Conservation (phyloP, 805 yeast species). For the Metschnikowia dekortorum region DNA sequence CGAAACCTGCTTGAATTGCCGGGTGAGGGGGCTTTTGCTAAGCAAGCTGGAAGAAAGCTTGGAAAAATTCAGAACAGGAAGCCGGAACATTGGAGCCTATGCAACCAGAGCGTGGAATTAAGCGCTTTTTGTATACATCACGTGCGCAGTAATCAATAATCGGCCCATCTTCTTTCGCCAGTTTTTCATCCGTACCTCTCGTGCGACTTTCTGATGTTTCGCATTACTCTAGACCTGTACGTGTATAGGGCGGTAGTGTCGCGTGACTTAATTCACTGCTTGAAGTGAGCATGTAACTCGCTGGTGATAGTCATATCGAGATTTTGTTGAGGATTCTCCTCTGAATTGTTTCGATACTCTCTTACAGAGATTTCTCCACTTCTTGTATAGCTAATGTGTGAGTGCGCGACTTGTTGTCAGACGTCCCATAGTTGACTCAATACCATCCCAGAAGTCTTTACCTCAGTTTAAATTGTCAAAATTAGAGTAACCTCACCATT, state of each 20-base stretch:
- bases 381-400: too few relatives aligned
- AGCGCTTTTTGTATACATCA: neutral
- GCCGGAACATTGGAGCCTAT: neutral
- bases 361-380: too few relatives aligned
- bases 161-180: neutral
- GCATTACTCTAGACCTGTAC: neutral
- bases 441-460: too few relatives aligned
- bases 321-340: too few relatives aligned
- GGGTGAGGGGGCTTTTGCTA: neutral
- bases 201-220: neutral
- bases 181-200: neutral
- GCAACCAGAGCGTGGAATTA: neutral
- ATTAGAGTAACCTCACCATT: too few relatives aligned
- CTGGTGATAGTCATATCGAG: too few relatives aligned
- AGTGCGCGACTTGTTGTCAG: too few relatives aligned
- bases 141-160: slow-evolving; percentile 1
- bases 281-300: too few relatives aligned
- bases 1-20: neutral
- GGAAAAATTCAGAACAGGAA: neutral
- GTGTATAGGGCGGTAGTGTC: neutral
- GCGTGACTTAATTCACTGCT: too few relatives aligned
- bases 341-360: too few relatives aligned
- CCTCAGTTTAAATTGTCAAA: too few relatives aligned
- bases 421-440: too few relatives aligned
- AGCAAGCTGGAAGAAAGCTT: neutral